Evolutionary conservation across 495 filamentous ascomycete species (phyloP).

Genomic region (Halenospora varia): DNA sequence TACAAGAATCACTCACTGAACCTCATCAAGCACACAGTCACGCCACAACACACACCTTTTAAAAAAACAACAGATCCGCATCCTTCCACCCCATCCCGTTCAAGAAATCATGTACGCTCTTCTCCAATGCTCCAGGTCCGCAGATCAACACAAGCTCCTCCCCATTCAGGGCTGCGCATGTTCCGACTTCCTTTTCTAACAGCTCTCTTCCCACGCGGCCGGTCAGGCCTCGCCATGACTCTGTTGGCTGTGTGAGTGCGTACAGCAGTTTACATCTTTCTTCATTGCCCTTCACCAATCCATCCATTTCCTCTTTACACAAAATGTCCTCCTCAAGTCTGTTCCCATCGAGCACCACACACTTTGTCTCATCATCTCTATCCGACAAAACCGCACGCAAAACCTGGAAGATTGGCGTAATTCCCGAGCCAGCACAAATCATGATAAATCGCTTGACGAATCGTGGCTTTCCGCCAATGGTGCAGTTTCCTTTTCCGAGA

Average conservation of each 20-base stretch:
- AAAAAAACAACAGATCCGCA: slow-evolving; percentile 85
- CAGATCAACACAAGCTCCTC: slow-evolving; percentile 75
- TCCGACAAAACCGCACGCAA: slow-evolving; percentile 63
- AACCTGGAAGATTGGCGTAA: slow-evolving; percentile 91
- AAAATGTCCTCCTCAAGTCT: slow-evolving; percentile 79
- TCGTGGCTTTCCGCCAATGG: slow-evolving; percentile 54
- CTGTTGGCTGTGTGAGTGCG: slow-evolving; percentile 61
- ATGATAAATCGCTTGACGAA: slow-evolving; percentile 70
- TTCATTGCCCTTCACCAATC: slow-evolving; percentile 43
- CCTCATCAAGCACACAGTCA: neutral
- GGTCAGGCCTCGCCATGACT: slow-evolving; percentile 63
- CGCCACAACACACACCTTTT: neutral
- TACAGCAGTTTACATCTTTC: slow-evolving; percentile 65
- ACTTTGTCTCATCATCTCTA: slow-evolving; percentile 51
- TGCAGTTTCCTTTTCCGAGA: slow-evolving; percentile 59
- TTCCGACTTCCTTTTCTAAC: slow-evolving; percentile 55
- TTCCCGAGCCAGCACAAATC: slow-evolving; percentile 86
- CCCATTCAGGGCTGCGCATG: slow-evolving; percentile 29
- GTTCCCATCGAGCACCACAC: slow-evolving; percentile 79
- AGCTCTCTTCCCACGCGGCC: slow-evolving; percentile 66
- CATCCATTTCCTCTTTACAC: slow-evolving; percentile 71
- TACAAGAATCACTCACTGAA: neutral
- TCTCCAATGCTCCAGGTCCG: slow-evolving; percentile 78
- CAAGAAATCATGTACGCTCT: slow-evolving; percentile 57
- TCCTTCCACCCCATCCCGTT: slow-evolving; percentile 71